Conservation (phyloP, 106 monocot species). For the Alisma plantagoaquatica region DNA sequence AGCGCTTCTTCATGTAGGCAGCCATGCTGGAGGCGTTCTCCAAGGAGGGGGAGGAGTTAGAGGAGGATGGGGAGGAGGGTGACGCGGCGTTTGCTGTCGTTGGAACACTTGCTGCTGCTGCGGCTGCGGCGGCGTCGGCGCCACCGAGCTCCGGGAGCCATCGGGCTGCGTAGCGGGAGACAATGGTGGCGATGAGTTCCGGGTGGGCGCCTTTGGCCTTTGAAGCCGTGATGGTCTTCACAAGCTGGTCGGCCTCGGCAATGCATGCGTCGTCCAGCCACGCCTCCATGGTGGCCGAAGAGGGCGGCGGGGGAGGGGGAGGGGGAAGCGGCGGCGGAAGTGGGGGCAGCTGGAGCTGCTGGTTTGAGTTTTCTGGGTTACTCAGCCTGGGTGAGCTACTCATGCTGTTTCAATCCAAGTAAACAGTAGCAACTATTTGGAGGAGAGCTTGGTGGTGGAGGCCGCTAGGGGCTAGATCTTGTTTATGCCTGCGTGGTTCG, state of each 20-base stretch:
- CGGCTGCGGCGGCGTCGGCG: background rate
- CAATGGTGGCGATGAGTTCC: constrained; percentile 49
- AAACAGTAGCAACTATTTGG: too few species aligned
- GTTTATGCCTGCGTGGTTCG: too few species aligned
- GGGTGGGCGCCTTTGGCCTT: constrained; percentile 53
- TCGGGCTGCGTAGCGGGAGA: constrained; percentile 59
- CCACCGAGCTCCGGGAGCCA: constrained; percentile 70
- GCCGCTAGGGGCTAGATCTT: too few species aligned
- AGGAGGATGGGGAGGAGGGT: too few species aligned
- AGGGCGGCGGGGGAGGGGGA: too few species aligned
- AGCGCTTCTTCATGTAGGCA: constrained; percentile 59
- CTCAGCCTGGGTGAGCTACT: constrained; percentile 12
- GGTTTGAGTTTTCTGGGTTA: constrained; percentile 7
- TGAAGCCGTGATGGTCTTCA: constrained; percentile 34
- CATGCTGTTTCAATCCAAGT: too few species aligned
- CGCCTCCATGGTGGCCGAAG: constrained; percentile 5
- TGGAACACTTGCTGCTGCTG: too few species aligned
- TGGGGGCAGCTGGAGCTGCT: background rate
- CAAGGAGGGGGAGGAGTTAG: too few species aligned
- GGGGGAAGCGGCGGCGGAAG: background rate
- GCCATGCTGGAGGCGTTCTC: constrained; percentile 54
- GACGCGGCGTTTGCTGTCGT: too few species aligned
- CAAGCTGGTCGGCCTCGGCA: constrained; percentile 51
- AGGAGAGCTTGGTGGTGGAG: too few species aligned
- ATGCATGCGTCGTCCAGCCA: constrained; percentile 41